Evolutionary conservation across 805 yeast genomes (phyloP).

Genomic region (Ogataea saltuana): DNA sequence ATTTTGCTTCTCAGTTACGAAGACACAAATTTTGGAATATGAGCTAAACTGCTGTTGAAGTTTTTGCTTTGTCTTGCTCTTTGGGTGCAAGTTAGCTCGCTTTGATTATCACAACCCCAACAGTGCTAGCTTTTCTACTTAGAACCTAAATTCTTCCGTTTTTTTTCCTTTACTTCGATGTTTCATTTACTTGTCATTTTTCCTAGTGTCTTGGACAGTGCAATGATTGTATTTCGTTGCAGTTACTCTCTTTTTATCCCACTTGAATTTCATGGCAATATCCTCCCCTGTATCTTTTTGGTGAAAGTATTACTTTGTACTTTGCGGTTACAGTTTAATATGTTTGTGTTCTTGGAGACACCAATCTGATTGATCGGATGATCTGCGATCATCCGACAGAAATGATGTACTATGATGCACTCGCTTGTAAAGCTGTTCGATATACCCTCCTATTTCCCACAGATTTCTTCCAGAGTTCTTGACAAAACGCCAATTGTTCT

Average conservation of each 20-base stretch:
- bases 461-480: constrained; percentile 19
- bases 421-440: constrained; percentile 7
- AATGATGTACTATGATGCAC: constrained; percentile 40
- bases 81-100: neutral
- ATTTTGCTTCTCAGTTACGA: neutral
- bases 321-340: too few relatives aligned
- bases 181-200: constrained; percentile 1
- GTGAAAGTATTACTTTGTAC: too few relatives aligned
- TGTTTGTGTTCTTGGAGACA: constrained; percentile 40
- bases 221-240: constrained; percentile 1
- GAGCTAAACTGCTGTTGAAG: neutral
- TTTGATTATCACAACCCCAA: neutral
- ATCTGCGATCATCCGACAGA: constrained; percentile 12
- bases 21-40: neutral
- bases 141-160: neutral
- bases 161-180: neutral
- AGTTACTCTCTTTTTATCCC: neutral
- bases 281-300: too few relatives aligned
- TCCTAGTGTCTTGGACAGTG: constrained; percentile 5
- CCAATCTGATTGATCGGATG: constrained; percentile 27
- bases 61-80: neutral
- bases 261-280: neutral
- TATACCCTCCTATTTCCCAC: constrained; percentile 19
- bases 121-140: constrained; percentile 2
- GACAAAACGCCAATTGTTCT: constrained; percentile 24